Percentiles rank a stretch among this genome's conserved stretches.
These are phyloP conservation scores for Glonium stellatum DNA, from an alignment of 495 filamentous ascomycete species.

Conservation along the genomic window DNA sequence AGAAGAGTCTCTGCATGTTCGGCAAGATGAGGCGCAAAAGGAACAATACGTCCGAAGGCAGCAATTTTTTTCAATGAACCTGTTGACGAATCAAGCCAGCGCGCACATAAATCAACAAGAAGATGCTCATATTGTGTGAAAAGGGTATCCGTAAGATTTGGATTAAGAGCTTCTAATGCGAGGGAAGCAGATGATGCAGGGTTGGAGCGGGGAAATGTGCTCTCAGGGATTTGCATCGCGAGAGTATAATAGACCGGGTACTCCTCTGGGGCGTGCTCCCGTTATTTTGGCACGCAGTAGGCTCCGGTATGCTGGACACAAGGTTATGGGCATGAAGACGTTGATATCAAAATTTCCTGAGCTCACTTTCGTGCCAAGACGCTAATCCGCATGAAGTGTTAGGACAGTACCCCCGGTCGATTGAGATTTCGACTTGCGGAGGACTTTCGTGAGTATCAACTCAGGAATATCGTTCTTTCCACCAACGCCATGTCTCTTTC, in stretches of 20 bases:
- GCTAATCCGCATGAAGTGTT: constrained; percentile 26
- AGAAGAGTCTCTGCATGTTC: constrained; percentile 44
- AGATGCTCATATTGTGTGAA: constrained; percentile 63
- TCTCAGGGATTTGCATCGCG: constrained; percentile 52
- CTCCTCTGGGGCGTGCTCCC: constrained; percentile 20
- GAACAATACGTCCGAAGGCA: constrained; percentile 71
- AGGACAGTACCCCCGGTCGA: constrained; percentile 1
- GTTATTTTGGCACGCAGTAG: constrained; percentile 17
- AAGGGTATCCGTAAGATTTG: constrained; percentile 57
- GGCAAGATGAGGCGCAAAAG: constrained; percentile 66
- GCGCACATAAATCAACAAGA: constrained; percentile 71
- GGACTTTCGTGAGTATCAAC: background rate
- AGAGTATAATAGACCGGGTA: background rate
- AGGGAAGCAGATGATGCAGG: constrained; percentile 11
- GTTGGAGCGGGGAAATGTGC: constrained; percentile 4
- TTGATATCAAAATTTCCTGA: constrained; percentile 16
- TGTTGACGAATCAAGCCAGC: constrained; percentile 54
- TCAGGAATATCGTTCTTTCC: background rate
- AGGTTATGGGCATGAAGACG: constrained; percentile 7
- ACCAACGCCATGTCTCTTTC: constrained; percentile 50
- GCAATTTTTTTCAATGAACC: constrained; percentile 49
- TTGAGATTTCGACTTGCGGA: constrained; percentile 5
- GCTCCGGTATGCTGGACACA: background rate
- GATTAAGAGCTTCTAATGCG: constrained; percentile 48
- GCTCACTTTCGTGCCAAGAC: constrained; percentile 22